These are phyloP conservation scores for Macrolepiota dolichaula DNA, from an alignment of 768 basidiomycete species.

Conservation along the genomic window DNA sequence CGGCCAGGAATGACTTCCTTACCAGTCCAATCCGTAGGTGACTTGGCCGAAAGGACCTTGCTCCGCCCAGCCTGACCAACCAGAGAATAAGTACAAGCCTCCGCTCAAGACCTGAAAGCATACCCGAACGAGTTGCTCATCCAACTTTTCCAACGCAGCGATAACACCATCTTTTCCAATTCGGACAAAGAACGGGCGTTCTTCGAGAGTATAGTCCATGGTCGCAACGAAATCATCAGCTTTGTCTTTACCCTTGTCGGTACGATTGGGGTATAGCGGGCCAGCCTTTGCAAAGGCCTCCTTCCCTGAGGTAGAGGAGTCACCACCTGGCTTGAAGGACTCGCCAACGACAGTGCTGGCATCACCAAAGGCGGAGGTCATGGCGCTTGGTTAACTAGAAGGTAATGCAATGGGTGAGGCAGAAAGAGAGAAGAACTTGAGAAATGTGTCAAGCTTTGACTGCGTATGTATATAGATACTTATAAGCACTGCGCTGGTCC, in stretches of 20 bases:
- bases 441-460: neutral
- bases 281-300: constrained; percentile 6
- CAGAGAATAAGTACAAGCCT: constrained; percentile 7
- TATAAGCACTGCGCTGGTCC: neutral
- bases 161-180: constrained; percentile 68
- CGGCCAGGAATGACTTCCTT: constrained; percentile 68
- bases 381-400: constrained; percentile 12
- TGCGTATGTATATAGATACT: neutral
- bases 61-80: constrained; percentile 47
- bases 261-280: constrained; percentile 1
- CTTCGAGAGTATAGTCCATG: constrained; percentile 48
- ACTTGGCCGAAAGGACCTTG: constrained; percentile 64
- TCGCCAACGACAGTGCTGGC: constrained; percentile 45
- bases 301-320: constrained; percentile 11
- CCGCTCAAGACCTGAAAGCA: constrained; percentile 3
- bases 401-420: neutral
- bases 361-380: constrained; percentile 39
- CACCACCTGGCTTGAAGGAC: constrained; percentile 21
- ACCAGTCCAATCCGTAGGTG: constrained; percentile 68
- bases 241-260: constrained; percentile 9
- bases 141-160: constrained; percentile 66
- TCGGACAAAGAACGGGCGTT: constrained; percentile 68
- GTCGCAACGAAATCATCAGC: constrained; percentile 40
- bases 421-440: neutral
- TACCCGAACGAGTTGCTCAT: constrained; percentile 56